A percentile compares a stretch with the other conserved stretches of the same genome.
phyloP scores from a whole-genome alignment of 2,329 filamentous ascomycete species.

The Dryadomyces quercivorus region DNA sequence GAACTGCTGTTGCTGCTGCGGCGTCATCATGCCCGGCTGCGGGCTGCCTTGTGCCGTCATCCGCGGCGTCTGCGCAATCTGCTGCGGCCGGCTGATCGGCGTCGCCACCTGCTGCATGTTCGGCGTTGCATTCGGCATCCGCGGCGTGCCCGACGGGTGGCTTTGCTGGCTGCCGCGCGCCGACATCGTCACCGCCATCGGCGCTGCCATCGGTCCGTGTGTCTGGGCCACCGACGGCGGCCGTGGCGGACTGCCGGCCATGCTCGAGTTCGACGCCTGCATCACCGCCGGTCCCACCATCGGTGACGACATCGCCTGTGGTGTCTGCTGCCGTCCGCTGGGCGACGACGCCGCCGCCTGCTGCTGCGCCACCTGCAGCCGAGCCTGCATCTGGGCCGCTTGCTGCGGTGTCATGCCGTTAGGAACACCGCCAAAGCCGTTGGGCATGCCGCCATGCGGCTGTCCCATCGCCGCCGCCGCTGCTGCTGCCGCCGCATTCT shows the following conservation, averaged over 20 bases:
- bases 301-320: conserved; percentile 53
- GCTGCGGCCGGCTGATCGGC: conserved; percentile 37
- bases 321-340: conserved; percentile 48
- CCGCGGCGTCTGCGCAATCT: conserved; percentile 43
- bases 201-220: conserved; percentile 41
- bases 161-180: conserved; percentile 55
- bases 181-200: conserved; percentile 52
- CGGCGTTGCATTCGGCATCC: conserved; percentile 48
- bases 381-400: conserved; percentile 27
- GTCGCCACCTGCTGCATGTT: conserved; percentile 40
- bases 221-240: conserved; percentile 55
- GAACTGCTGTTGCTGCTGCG: conserved; percentile 37
- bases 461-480: conserved; percentile 24
- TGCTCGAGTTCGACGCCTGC: conserved; percentile 54
- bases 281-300: conserved; percentile 51
- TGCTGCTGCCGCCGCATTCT: conserved; percentile 13
- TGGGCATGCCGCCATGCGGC: conserved; percentile 31
- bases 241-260: conserved; percentile 55
- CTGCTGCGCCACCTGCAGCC: conserved; percentile 47
- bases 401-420: conserved; percentile 22
- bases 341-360: conserved; percentile 53
- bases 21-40: conserved; percentile 41
- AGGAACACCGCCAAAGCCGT: conserved; percentile 25
- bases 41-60: conserved; percentile 40
- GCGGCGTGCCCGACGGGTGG: conserved; percentile 49